These are phyloP conservation scores for Candida fluviatilis DNA, from an alignment of 805 yeast species.

Conservation along the genomic window DNA sequence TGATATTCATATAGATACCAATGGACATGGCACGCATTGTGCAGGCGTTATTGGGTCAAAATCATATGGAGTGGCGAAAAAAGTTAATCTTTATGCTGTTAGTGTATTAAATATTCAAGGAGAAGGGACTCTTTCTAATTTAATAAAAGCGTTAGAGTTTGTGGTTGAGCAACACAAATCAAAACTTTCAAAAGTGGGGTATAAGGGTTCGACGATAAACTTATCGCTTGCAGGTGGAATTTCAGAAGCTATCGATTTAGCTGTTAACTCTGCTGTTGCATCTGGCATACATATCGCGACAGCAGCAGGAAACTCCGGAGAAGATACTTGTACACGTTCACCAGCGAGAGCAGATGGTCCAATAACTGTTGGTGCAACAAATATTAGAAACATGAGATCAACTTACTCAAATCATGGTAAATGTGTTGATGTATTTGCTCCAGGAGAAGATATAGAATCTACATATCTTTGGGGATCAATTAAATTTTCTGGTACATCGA, in stretches of 20 bases:
- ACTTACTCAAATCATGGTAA: slow-evolving; percentile 51
- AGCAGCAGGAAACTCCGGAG: slow-evolving; percentile 59
- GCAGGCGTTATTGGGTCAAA: slow-evolving; percentile 82
- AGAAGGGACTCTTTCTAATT: slow-evolving; percentile 33
- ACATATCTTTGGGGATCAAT: slow-evolving; percentile 53
- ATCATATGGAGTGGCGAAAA: slow-evolving; percentile 77
- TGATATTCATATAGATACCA: slow-evolving; percentile 44
- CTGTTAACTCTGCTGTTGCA: slow-evolving; percentile 52
- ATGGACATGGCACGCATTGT: slow-evolving; percentile 92
- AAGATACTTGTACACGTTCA: slow-evolving; percentile 56
- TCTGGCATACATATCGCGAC: slow-evolving; percentile 56
- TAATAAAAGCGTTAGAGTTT: slow-evolving; percentile 35
- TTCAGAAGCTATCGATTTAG: slow-evolving; percentile 50
- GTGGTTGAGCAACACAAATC: slow-evolving; percentile 31
- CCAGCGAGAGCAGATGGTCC: slow-evolving; percentile 53
- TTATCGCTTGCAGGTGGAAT: slow-evolving; percentile 58
- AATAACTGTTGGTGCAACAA: slow-evolving; percentile 57
- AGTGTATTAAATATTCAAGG: slow-evolving; percentile 34
- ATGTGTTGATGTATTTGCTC: slow-evolving; percentile 50
- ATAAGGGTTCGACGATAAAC: slow-evolving; percentile 57
- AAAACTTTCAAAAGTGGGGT: slow-evolving; percentile 33
- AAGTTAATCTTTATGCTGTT: slow-evolving; percentile 33
- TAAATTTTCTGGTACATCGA: slow-evolving; percentile 54
- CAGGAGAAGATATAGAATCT: slow-evolving; percentile 51
- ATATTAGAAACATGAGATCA: slow-evolving; percentile 40